Percentiles rank a stretch among this genome's conserved stretches.
Conservation (phyloP, 1,284 basidiomycete species). For the Xerocomus amazonicus region DNA sequence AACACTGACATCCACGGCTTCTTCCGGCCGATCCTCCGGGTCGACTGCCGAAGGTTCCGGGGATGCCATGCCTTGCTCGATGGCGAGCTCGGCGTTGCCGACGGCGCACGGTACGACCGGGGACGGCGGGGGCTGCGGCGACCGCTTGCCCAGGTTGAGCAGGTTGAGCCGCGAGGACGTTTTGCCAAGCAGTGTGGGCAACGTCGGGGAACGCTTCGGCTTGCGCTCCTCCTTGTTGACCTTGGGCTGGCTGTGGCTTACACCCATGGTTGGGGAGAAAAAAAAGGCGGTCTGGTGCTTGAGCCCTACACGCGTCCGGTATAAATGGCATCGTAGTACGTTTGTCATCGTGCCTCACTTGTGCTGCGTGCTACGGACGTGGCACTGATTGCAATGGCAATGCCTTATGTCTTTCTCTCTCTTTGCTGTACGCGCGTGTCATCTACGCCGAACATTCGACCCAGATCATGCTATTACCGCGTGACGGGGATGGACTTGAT, state of each 20-base stretch:
- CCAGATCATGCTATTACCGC: too few relatives aligned
- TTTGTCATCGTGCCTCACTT: conserved; percentile 26
- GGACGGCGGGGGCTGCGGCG: conserved; percentile 30
- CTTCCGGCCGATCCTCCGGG: conserved; percentile 29
- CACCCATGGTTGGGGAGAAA: conserved; percentile 19
- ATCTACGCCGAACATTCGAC: not conserved
- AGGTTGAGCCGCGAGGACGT: conserved; percentile 28
- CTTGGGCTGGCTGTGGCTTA: conserved; percentile 25
- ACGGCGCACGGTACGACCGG: conserved; percentile 20
- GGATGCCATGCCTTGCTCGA: conserved; percentile 18
- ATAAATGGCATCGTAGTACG: conserved; percentile 23
- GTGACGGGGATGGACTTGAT: too few relatives aligned
- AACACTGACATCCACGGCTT: conserved; percentile 17
- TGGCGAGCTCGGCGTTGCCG: conserved; percentile 7
- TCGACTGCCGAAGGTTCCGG: conserved; percentile 22
- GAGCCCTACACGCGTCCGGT: conserved; percentile 18
- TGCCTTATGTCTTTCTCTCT: conserved; percentile 18
- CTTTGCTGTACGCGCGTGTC: conserved; percentile 19
- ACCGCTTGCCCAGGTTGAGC: conserved; percentile 27
- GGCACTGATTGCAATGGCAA: conserved; percentile 13
- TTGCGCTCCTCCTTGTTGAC: conserved; percentile 22
- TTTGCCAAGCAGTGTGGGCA: conserved; percentile 27
- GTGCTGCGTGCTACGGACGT: conserved; percentile 26
- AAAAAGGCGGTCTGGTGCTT: not conserved
- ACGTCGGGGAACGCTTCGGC: conserved; percentile 25